These are phyloP conservation scores for Monilinia laxa DNA, from an alignment of 2,329 filamentous ascomycete genomes.

Conservation along the genomic window DNA sequence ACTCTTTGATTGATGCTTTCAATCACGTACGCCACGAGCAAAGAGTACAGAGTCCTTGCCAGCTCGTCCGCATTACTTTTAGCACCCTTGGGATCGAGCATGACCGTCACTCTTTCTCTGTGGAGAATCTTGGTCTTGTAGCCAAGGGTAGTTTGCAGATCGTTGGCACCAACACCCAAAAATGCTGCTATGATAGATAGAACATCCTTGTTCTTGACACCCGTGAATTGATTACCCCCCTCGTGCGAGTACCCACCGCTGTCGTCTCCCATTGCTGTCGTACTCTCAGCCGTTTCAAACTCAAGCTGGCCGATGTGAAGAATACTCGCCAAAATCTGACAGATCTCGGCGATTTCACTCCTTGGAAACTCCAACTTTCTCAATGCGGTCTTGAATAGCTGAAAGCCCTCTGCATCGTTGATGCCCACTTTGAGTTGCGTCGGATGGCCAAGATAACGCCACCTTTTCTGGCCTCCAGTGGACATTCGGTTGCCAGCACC, in stretches of 20 bases:
- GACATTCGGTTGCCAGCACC: conserved; percentile 51
- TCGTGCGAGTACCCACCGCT: conserved; percentile 97
- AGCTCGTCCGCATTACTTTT: conserved; percentile 91
- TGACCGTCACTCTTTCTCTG: conserved; percentile 95
- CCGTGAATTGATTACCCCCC: conserved; percentile 79
- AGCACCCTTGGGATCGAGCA: conserved; percentile 90
- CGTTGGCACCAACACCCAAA: conserved; percentile 75
- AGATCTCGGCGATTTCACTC: conserved; percentile 93
- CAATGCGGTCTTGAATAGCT: conserved; percentile 94
- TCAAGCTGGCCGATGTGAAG: conserved; percentile 98
- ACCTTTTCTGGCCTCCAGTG: conserved; percentile 65
- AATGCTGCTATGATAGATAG: conserved; percentile 89
- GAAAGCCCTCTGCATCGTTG: conserved; percentile 92
- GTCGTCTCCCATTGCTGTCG: conserved; percentile 77
- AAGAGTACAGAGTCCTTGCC: conserved; percentile 86
- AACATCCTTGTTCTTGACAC: conserved; percentile 91
- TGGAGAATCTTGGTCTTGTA: conserved; percentile 98
- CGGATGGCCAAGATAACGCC: conserved; percentile 94
- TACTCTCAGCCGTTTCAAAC: conserved; percentile 79
- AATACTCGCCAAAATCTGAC: conserved; percentile 88
- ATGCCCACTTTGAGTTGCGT: conserved; percentile 97
- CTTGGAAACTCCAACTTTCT: conserved; percentile 92
- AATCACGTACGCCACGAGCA: conserved; percentile 90
- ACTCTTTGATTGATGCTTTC: conserved; percentile 88
- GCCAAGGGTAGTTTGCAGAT: conserved; percentile 83